Evolutionary conservation across 228 moss, liverwort and hornwort species (phyloP), one percentile per base, ranked within the genome.

Genomic region (Sphagnum magellanicum): DNA sequence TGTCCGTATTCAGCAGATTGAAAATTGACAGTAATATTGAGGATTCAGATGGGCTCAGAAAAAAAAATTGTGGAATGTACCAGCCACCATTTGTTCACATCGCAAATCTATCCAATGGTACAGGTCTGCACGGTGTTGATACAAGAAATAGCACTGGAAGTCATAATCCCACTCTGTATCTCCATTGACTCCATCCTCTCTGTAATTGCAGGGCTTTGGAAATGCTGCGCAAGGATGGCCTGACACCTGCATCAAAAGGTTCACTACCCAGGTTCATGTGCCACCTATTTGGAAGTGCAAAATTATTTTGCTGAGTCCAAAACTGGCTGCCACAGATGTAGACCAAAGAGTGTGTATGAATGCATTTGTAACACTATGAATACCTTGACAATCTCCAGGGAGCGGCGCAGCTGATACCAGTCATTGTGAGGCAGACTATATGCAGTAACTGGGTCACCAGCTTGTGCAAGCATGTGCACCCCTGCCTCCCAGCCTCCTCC

Each of bases 351-450:
- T 32, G 32, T 32, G 32, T 32, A 32, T 32, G 32, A 32, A 32
- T 32, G 32, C 32, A 32, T 32, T 2, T 32, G 32, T 32, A 32
- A 32, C 32, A 32, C 32, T 32, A 32, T 32, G 32, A 32, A 32
- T 72, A 92, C 92, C 90, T 79, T 84, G 59, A 92, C 72, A 68
- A 87, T 82, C 81, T 92, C 92, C 51, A 92, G 87, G 53, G 95
- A 84, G 69, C 92, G 88, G 65, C 81, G 85, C 64, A 92, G 85
- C 70, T 81, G 90, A 71, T 87, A 92, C 92, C 92, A 92, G 70
- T 95, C 92, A 83, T 95, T 90, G 74, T 79, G 80, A 55, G 82
- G 76, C 72, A 95, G 79, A 69, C 59, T 85, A 60, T 73, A 60
- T 1, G 92, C 90, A 49, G 92, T 87, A 48, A 68, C 79, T 10